These are phyloP conservation scores for Entomortierella chlamydospora DNA, from an alignment of 192 early-diverging fungal species.

Conservation along the genomic window DNA sequence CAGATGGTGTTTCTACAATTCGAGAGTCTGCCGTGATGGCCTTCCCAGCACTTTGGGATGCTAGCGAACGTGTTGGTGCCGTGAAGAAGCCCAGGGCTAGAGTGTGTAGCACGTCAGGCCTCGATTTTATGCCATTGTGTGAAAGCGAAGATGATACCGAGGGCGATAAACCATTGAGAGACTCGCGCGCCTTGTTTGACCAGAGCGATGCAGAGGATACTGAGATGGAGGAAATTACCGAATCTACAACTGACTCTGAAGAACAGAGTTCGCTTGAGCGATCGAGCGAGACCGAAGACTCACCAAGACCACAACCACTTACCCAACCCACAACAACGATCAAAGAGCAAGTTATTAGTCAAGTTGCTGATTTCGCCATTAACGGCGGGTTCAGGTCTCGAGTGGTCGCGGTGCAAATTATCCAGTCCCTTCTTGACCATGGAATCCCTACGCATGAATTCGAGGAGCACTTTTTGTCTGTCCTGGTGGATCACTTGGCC, in stretches of 20 bases:
- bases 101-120: constrained; percentile 9
- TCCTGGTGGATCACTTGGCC: constrained; percentile 65
- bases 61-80: constrained; percentile 16
- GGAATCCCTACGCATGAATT: constrained; percentile 72
- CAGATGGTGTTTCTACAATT: constrained; percentile 65
- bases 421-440: constrained; percentile 69
- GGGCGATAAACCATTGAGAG: constrained; percentile 19
- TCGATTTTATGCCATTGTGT: constrained; percentile 21
- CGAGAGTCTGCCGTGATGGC: constrained; percentile 63
- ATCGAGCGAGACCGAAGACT: background rate
- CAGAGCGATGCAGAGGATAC: constrained; percentile 35
- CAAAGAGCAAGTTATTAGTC: constrained; percentile 33
- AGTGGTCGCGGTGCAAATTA: constrained; percentile 69
- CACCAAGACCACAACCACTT: background rate
- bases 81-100: constrained; percentile 4
- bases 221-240: constrained; percentile 40
- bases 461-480: constrained; percentile 76
- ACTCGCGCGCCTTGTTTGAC: background rate
- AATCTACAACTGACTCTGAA: background rate
- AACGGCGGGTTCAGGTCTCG: constrained; percentile 48
- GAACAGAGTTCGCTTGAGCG: background rate
- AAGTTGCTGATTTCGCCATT: constrained; percentile 38
- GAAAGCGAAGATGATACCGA: constrained; percentile 47
- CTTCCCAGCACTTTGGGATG: constrained; percentile 35
- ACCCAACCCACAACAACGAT: constrained; percentile 16